A percentile compares a stretch with the other conserved stretches of the same genome.
Evolutionary conservation across 352 stramenopile species (phyloP).

Genomic region (Globisporangium canariense): DNA sequence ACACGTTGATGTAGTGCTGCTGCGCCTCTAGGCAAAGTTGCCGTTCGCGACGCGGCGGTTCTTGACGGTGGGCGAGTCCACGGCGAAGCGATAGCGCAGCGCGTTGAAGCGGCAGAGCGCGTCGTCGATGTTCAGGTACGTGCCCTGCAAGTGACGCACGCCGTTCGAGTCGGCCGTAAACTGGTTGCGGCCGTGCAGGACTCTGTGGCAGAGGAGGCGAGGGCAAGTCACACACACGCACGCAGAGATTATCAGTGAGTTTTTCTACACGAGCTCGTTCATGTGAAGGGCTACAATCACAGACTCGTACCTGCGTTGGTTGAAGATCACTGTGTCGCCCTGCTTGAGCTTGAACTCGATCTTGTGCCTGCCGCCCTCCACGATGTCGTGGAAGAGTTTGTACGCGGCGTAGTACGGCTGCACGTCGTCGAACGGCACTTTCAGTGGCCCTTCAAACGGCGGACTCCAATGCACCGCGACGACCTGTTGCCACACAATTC

Average conservation of each 20-base stretch:
- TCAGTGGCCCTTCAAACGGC: constrained; percentile 92
- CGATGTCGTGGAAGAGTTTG: constrained; percentile 71
- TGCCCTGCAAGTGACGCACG: constrained; percentile 79
- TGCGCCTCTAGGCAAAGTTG: constrained; percentile 50
- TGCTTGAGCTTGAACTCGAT: constrained; percentile 79
- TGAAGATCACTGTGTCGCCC: constrained; percentile 84
- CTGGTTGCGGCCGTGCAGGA: constrained; percentile 77
- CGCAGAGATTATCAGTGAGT: neutral
- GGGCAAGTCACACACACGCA: neutral
- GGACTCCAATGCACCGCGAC: constrained; percentile 92
- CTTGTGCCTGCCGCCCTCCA: constrained; percentile 66
- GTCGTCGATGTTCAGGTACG: constrained; percentile 88
- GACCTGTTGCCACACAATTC: constrained; percentile 37
- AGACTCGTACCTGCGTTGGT: constrained; percentile 54
- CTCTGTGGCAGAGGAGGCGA: constrained; percentile 17
- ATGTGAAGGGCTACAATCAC: neutral
- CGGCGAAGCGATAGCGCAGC: constrained; percentile 52
- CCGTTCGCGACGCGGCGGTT: constrained; percentile 71
- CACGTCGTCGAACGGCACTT: constrained; percentile 71
- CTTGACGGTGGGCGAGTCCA: constrained; percentile 37
- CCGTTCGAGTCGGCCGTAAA: constrained; percentile 68
- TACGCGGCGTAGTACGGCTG: constrained; percentile 83
- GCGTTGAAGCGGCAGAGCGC: constrained; percentile 81
- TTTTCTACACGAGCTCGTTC: neutral
- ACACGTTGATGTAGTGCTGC: neutral